Base-by-base conservation (phyloP, 305 asterid genomes). In the Solanum hybrid region DNA sequence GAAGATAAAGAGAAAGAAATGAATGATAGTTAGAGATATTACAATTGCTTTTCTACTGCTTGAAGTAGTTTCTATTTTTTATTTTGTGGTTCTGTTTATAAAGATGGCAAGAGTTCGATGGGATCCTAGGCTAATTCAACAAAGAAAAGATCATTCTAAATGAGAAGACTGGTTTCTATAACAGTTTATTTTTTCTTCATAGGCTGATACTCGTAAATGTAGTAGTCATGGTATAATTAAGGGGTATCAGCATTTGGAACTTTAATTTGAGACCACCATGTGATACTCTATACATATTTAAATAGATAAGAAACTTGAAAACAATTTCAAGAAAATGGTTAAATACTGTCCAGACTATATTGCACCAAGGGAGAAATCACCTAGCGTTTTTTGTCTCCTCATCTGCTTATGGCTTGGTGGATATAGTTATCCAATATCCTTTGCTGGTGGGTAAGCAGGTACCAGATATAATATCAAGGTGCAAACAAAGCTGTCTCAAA, bases 1-100 rank as follows among this genome's bases (percentile, higher is more conserved):
- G 69, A 4, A 29, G 73, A 29, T 2, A 29, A 17, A 46, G 12
- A 3, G 73, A 51, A 10, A 11, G 4, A 84, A 84, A 29, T 84
- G 87, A 84, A 29, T 84, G 87, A 84, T 81, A 80, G n/a, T 79
- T 37, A 40, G 71, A 40, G 36, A 3, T 81, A 26, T 26, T 14
- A 56, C 86, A 79, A 37, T 79, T 37, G n/a, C 34, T 79, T n/a
- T 37, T 26, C 69, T 40, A 27, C 71, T 16, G 86, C 24, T 27
- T 42, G 71, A 34, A 22, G 17, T 27, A 40, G 24, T 81, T 40
- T 20, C 26, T 40, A 60, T 8, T 27, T 27, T 24, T 90, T 26
- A 3, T 3, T 71, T 26, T 93, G 91, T 92, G 71, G 27, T n/a
- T 40, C 56, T 76, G 86, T 29, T 37, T 38, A 38, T 79, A 79